phyloP scores from a whole-genome alignment of 1,284 basidiomycete species.

The Marasmius fiardii region DNA sequence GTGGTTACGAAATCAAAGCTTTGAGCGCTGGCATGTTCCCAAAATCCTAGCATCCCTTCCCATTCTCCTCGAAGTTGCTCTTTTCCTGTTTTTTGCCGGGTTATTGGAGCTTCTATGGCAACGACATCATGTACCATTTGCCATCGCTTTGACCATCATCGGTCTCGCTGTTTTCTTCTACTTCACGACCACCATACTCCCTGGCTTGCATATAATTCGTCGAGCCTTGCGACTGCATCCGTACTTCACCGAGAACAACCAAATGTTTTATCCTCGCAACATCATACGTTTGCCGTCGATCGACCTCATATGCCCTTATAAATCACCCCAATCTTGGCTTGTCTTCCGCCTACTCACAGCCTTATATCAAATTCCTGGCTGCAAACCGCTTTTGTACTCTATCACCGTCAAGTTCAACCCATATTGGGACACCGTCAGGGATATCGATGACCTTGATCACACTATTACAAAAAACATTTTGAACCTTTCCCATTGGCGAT shows the following conservation, averaged over 20 bases:
- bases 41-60: not conserved
- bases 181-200: not conserved
- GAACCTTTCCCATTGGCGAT: not conserved
- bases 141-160: not conserved
- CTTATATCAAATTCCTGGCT: not conserved
- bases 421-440: too few species aligned
- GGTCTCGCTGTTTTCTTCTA: not conserved
- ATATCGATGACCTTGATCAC: not conserved
- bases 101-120: slow-evolving; percentile 5
- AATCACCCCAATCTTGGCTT: not conserved
- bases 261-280: too few species aligned
- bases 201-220: not conserved
- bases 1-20: not conserved
- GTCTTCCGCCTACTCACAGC: not conserved
- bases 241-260: not conserved
- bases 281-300: not conserved
- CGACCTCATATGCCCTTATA: not conserved
- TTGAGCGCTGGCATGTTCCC: not conserved
- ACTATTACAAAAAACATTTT: not conserved
- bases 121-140: not conserved
- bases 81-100: slow-evolving; percentile 6
- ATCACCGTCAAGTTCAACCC: not conserved
- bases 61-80: slow-evolving; percentile 2
- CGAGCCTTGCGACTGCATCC: too few species aligned
- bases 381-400: not conserved